These are phyloP conservation scores for Fraxinus xanthoxyloides DNA, from an alignment of 305 asterid species.

Conservation along the genomic window DNA sequence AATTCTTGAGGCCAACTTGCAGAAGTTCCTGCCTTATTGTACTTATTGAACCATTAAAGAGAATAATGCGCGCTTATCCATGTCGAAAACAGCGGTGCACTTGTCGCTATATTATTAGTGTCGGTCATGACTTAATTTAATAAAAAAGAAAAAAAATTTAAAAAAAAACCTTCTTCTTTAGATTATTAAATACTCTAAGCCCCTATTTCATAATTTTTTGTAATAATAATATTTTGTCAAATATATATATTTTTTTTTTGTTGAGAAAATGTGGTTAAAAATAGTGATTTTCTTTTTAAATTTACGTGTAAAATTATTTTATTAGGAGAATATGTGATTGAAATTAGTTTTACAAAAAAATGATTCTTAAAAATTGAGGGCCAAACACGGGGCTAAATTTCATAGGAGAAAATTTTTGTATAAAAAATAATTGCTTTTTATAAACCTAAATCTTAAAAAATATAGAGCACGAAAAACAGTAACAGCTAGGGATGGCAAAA, in stretches of 20 bases:
- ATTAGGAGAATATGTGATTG: background rate
- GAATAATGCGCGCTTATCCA: background rate
- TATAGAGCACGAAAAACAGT: background rate
- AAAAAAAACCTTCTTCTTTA: no score
- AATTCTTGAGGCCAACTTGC: constrained; percentile 1
- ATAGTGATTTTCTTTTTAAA: no score
- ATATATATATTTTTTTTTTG: no score
- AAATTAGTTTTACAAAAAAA: no score
- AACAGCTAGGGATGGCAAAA: no score
- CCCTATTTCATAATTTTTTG: no score
- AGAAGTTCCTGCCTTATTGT: background rate
- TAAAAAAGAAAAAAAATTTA: background rate
- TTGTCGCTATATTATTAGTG: background rate
- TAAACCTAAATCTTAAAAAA: background rate
- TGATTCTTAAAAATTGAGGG: background rate
- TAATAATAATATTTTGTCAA: no score
- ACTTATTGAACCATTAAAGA: background rate
- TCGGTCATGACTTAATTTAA: constrained; percentile 3
- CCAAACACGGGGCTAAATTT: background rate
- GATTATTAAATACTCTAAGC: no score
- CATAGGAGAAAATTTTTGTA: background rate
- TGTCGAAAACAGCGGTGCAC: background rate
- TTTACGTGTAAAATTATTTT: no score
- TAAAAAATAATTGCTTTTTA: background rate
- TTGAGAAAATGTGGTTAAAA: background rate